A percentile compares a stretch with the other conserved stretches of the same genome.
phyloP scores from a whole-genome alignment of 306 rosid genomes.

The Castanea sativa region DNA sequence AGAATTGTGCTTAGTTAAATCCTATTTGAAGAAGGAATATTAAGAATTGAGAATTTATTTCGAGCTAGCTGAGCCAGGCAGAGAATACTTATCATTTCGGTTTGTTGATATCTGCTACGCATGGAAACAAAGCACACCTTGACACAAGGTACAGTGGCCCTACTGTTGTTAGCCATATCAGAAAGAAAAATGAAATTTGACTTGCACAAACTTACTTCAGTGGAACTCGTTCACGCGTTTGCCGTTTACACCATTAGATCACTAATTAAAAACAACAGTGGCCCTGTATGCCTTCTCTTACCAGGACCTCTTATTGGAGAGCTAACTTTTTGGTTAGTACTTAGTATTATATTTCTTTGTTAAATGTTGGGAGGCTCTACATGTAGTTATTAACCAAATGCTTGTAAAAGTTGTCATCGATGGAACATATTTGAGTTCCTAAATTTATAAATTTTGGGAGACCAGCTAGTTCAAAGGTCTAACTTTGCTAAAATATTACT shows the following conservation, averaged over 20 bases:
- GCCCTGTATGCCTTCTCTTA: too few relatives aligned
- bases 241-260: background rate
- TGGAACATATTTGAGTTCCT: background rate
- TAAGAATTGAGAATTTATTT: background rate
- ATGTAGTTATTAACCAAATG: too few relatives aligned
- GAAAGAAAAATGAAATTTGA: background rate
- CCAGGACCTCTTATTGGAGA: too few relatives aligned
- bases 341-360: too few relatives aligned
- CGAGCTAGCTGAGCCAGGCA: background rate
- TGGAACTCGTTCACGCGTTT: background rate
- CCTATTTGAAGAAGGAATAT: background rate
- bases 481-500: background rate
- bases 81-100: background rate
- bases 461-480: background rate
- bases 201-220: background rate
- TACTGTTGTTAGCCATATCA: too few relatives aligned
- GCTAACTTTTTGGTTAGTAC: too few relatives aligned
- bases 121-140: background rate
- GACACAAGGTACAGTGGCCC: background rate
- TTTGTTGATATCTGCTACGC: background rate
- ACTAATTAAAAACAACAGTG: background rate
- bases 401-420: background rate
- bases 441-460: too few relatives aligned
- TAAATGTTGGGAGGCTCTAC: too few relatives aligned
- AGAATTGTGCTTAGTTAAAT: conserved; percentile 16